Base-by-base conservation (phyloP, 495 filamentous ascomycete genomes). In the Penicillium macrosclerotiorum region DNA sequence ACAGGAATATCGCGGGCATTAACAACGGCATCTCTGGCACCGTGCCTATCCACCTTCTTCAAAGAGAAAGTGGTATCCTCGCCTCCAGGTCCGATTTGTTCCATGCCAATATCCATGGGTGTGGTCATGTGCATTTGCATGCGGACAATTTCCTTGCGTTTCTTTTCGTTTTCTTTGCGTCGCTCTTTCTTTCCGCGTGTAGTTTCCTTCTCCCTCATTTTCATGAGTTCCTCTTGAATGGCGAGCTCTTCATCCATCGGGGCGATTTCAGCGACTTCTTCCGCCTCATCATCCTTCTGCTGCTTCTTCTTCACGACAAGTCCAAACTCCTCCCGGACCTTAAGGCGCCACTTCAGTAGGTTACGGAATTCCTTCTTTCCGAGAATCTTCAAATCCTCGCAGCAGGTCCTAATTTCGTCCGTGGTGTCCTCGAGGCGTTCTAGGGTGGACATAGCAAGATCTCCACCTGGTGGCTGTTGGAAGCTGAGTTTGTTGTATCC, bases 41-140 rank as follows among this genome's bases (percentile, higher is more conserved):
- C 81, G 13, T 81, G 75, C 55, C 86, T 83, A 51, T 96, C 90
- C 23, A 95, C 76, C 9, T 78, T 60, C 60, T 88, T 92, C 22
- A 96, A 74, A 7, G 74, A 78, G 63, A 99, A 99, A 65, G 95
- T 92, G 3, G 82, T 74, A 33, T 88, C 87, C 13, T 84, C 80
- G 5, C 89, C 90, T 25, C 74, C 67, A 1, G 86, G 83, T 9
- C 88, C 88, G n/a, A 76, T 69, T 62, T 95, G 89, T 61, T 96
- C 92, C 72, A 93, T 84, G 51, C 93, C 93, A 52, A 98, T 94
- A 49, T 98, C 94, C 74, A 88, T 91, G 12, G 93, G 92, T 1
- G 89, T 85, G 12, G 83, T 89, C 94, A 98, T 97, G 65, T 96
- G 81, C 74, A 98, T 80, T 67, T 98, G 94, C 85, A 97, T 82